Conservation (phyloP, 345 rosid species). For the Salix brachista region DNA sequence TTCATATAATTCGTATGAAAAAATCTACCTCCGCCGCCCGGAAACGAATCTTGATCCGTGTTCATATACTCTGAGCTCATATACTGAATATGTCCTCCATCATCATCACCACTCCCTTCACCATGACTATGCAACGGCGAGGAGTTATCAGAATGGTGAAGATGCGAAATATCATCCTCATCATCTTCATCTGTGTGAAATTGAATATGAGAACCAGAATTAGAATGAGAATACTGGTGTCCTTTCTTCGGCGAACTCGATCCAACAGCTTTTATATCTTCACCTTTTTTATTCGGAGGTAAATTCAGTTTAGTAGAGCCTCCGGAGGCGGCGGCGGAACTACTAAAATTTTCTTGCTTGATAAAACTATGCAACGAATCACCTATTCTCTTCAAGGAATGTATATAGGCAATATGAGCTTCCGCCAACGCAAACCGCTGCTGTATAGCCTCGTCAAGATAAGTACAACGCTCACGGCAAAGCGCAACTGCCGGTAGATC, state of each 20-base stretch:
- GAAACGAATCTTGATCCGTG: conserved; percentile 22
- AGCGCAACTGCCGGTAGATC: conserved; percentile 93
- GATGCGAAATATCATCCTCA: conserved; percentile 32
- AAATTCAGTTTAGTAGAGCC: conserved; percentile 48
- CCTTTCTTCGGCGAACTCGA: conserved; percentile 16
- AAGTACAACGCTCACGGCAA: conserved; percentile 74
- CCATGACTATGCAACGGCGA: conserved; percentile 47
- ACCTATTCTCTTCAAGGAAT: conserved; percentile 51
- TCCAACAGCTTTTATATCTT: background rate
- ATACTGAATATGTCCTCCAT: conserved; percentile 14
- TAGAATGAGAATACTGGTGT: conserved; percentile 34
- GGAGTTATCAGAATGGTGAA: conserved; percentile 43
- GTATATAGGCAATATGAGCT: conserved; percentile 58
- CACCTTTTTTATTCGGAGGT: conserved; percentile 49
- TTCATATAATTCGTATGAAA: conserved; percentile 78
- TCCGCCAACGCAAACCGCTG: conserved; percentile 80
- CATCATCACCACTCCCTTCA: conserved; percentile 8
- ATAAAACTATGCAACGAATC: conserved; percentile 50
- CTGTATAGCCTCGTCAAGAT: conserved; percentile 59
- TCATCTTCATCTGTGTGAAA: conserved; percentile 39
- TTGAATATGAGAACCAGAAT: conserved; percentile 65
- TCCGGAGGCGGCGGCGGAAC: background rate
- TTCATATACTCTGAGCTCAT: conserved; percentile 18
- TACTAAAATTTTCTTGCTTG: conserved; percentile 16
- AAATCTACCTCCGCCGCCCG: conserved; percentile 37